phyloP scores from a whole-genome alignment of 2,329 filamentous ascomycete species.

The Cryphonectria japonica region DNA sequence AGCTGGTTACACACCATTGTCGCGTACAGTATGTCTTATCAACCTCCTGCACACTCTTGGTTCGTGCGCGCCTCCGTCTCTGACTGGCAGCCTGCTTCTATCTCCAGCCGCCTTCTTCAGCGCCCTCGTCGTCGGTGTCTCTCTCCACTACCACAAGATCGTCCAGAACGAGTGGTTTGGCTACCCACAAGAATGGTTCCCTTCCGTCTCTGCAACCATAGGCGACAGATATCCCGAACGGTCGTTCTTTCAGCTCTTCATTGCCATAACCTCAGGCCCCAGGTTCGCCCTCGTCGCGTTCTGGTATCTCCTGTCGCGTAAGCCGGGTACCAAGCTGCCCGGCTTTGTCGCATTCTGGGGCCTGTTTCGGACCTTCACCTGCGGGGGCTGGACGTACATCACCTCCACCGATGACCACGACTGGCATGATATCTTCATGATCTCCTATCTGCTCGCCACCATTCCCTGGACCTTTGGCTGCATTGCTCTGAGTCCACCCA shows the following conservation, averaged over 20 bases:
- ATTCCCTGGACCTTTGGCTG: slow-evolving; percentile 95
- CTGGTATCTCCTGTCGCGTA: slow-evolving; percentile 87
- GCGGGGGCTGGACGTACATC: slow-evolving; percentile 97
- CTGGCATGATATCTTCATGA: slow-evolving; percentile 99
- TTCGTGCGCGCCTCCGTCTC: slow-evolving; percentile 12
- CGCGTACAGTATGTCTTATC: slow-evolving; percentile 71
- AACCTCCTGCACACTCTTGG: background rate
- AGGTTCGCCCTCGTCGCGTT: slow-evolving; percentile 88
- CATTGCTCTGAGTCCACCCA: slow-evolving; percentile 83
- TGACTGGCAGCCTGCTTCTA: slow-evolving; percentile 15
- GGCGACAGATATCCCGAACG: slow-evolving; percentile 96
- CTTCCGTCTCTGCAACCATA: slow-evolving; percentile 94
- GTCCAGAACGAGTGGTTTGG: slow-evolving; percentile 96
- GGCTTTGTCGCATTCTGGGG: slow-evolving; percentile 81
- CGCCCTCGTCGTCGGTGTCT: slow-evolving; percentile 78
- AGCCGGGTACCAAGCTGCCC: slow-evolving; percentile 74
- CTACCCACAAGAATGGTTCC: slow-evolving; percentile 95
- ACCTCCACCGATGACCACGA: slow-evolving; percentile 98
- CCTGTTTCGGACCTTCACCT: slow-evolving; percentile 86
- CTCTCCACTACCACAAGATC: slow-evolving; percentile 93
- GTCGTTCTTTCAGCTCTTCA: slow-evolving; percentile 96
- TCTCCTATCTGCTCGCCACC: slow-evolving; percentile 92
- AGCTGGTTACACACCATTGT: slow-evolving; percentile 83
- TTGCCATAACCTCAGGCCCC: slow-evolving; percentile 93
- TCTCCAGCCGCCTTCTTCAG: slow-evolving; percentile 77